Conservation (phyloP, 1,139 yeast species). For the Candida tropicalis region DNA sequence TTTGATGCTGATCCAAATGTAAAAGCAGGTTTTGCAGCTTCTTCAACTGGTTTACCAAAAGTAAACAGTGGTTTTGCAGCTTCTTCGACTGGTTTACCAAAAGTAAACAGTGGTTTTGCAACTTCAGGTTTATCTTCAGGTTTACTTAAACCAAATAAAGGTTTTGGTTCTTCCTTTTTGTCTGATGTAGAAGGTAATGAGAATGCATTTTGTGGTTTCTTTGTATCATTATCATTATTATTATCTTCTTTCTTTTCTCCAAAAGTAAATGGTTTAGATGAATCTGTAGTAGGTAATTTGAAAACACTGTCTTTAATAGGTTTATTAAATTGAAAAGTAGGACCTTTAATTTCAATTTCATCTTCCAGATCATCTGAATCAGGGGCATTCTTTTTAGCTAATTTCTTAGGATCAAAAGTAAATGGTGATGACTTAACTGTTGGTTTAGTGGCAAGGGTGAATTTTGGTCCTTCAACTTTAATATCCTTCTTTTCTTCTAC, state of each 20-base stretch:
- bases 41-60: slow-evolving; percentile 1
- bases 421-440: slow-evolving; percentile 62
- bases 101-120: neutral
- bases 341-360: slow-evolving; percentile 66
- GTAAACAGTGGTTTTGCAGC: slow-evolving; percentile 10
- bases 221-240: neutral
- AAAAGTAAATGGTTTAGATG: slow-evolving; percentile 5
- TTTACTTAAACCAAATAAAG: slow-evolving; percentile 11
- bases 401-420: slow-evolving; percentile 51
- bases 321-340: slow-evolving; percentile 58
- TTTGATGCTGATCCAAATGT: slow-evolving; percentile 17
- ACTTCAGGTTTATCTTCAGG: slow-evolving; percentile 16
- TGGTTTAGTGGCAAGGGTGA: slow-evolving; percentile 55
- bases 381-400: slow-evolving; percentile 31
- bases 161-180: slow-evolving; percentile 8
- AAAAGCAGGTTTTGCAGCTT: slow-evolving; percentile 22
- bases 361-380: slow-evolving; percentile 54
- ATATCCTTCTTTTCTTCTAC: slow-evolving; percentile 41
- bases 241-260: slow-evolving; percentile 2
- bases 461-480: slow-evolving; percentile 66
- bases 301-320: slow-evolving; percentile 51
- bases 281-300: slow-evolving; percentile 30
- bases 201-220: slow-evolving; percentile 3
- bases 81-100: slow-evolving; percentile 6
- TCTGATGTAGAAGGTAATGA: slow-evolving; percentile 1